These are phyloP conservation scores for Yamadazyma mexicana DNA, from an alignment of 1,139 yeast species.

Conservation along the genomic window DNA sequence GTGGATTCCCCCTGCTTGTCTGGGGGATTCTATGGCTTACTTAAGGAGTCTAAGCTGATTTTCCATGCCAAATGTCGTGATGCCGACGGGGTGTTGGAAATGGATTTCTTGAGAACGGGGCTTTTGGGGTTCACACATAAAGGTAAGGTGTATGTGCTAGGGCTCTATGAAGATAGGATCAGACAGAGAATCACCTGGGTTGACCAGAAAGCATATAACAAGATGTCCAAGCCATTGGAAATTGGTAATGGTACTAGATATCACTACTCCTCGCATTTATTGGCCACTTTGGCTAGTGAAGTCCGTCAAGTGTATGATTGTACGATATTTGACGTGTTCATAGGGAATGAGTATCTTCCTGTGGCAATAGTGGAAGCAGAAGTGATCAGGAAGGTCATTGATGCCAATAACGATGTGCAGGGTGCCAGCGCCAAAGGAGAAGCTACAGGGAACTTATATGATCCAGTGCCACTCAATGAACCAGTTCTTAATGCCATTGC, in stretches of 20 bases:
- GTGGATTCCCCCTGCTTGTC: slow-evolving; percentile 85
- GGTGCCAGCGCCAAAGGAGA: slow-evolving; percentile 9
- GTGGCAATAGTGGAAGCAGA: slow-evolving; percentile 88
- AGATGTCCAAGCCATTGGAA: slow-evolving; percentile 30
- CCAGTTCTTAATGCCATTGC: slow-evolving; percentile 72
- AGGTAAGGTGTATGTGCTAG: slow-evolving; percentile 86
- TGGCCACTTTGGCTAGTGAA: slow-evolving; percentile 77
- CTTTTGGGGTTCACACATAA: slow-evolving; percentile 81
- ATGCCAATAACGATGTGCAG: slow-evolving; percentile 12
- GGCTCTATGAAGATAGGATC: slow-evolving; percentile 88
- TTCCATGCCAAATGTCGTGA: slow-evolving; percentile 82
- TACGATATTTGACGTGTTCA: slow-evolving; percentile 83
- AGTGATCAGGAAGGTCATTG: slow-evolving; percentile 49
- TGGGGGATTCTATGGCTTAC: slow-evolving; percentile 83
- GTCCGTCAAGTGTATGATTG: slow-evolving; percentile 86
- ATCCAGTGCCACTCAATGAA: slow-evolving; percentile 47
- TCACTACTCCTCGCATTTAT: slow-evolving; percentile 83
- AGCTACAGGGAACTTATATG: slow-evolving; percentile 12
- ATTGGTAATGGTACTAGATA: slow-evolving; percentile 51
- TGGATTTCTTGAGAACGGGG: slow-evolving; percentile 88
- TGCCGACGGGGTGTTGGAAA: slow-evolving; percentile 63
- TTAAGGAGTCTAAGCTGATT: slow-evolving; percentile 66
- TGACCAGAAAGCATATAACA: slow-evolving; percentile 45
- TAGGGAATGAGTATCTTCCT: slow-evolving; percentile 83
- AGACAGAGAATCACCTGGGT: slow-evolving; percentile 72